Base-by-base conservation (phyloP, 441 rosid genomes). In the Rhodomyrtus psidioides region DNA sequence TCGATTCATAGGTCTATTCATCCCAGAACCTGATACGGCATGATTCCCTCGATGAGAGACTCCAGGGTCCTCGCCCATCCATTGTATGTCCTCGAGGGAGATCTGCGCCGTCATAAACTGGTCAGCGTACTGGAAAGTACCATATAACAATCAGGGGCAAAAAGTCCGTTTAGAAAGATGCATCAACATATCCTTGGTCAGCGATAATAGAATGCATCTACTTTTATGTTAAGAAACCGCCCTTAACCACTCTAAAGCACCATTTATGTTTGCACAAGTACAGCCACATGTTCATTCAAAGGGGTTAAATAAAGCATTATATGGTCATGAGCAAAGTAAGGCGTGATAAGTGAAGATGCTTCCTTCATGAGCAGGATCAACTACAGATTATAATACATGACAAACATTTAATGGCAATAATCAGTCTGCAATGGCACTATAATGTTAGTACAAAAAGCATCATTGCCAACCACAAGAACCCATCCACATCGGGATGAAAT, bases 1-100 rank as follows among this genome's bases (percentile, higher is more conserved):
- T 42, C 62, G 51, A 19, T 21, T 44, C 44, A 44, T 30, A 3
- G 84, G 74, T 83, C 74, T 83, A 57, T 83, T 83, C 84, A 30
- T 83, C 62, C 59, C 74, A 57, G 44, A 44, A 46, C 65, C 65
- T 12, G 84, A 39, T 44, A 57, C 27, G 12, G 51, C 51, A 34
- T 83, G 65, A 83, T 59, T 56, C 65, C 84, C 84, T 26, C 65
- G 62, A 46, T 83, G 84, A 83, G 60, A 57, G 84, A 83, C 62
- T 42, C 49, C 65, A 30, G 54, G 74, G 49, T 83, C 84, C 60
- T 57, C 84, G 27, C 74, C 74, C n/a, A 83, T 83, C 84, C 84
- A 83, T 56, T 83, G 84, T 83, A 83, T 57, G 49, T 83, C 84
- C 60, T 83, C 84, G 4, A 34, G 39, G 84, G 84, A 83, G 49